These are phyloP conservation scores for Xylaria acuta DNA, from an alignment of 495 filamentous ascomycete genomes.

Conservation along the genomic window DNA sequence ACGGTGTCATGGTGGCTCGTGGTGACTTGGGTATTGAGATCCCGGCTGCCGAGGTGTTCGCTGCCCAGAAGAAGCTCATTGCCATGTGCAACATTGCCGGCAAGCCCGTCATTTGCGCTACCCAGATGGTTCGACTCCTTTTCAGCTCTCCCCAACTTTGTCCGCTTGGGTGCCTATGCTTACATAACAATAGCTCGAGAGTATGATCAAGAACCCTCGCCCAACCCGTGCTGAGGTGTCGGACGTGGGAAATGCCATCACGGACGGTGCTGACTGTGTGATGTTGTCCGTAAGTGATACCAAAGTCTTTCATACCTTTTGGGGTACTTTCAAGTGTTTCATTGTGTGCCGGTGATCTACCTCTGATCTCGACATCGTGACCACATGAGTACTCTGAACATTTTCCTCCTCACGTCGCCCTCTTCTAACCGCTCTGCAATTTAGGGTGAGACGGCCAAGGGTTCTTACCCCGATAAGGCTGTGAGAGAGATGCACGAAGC, in stretches of 20 bases:
- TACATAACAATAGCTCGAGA: slow-evolving; percentile 66
- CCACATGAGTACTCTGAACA: background rate
- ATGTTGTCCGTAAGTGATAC: slow-evolving; percentile 74
- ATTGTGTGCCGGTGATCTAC: background rate
- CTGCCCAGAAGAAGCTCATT: slow-evolving; percentile 99
- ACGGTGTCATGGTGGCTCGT: slow-evolving; percentile 99
- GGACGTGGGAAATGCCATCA: slow-evolving; percentile 96
- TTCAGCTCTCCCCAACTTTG: too few relatives aligned
- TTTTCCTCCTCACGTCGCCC: background rate
- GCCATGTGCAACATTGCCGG: slow-evolving; percentile 99
- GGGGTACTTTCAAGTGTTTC: background rate
- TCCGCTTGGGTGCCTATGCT: slow-evolving; percentile 56
- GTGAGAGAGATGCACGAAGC: slow-evolving; percentile 98
- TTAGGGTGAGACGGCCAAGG: slow-evolving; percentile 93
- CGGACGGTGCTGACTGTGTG: slow-evolving; percentile 98
- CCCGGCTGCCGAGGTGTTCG: slow-evolving; percentile 95
- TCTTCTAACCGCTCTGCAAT: slow-evolving; percentile 10
- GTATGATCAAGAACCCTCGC: slow-evolving; percentile 99
- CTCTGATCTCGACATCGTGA: background rate
- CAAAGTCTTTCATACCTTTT: background rate
- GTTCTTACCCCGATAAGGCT: slow-evolving; percentile 88
- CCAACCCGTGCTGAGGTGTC: slow-evolving; percentile 97
- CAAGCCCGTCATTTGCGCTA: slow-evolving; percentile 95
- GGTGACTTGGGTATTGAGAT: slow-evolving; percentile 99
- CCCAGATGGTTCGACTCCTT: slow-evolving; percentile 47